Evolutionary conservation across 306 rosid species (phyloP).

Genomic region (Pueraria montana): DNA sequence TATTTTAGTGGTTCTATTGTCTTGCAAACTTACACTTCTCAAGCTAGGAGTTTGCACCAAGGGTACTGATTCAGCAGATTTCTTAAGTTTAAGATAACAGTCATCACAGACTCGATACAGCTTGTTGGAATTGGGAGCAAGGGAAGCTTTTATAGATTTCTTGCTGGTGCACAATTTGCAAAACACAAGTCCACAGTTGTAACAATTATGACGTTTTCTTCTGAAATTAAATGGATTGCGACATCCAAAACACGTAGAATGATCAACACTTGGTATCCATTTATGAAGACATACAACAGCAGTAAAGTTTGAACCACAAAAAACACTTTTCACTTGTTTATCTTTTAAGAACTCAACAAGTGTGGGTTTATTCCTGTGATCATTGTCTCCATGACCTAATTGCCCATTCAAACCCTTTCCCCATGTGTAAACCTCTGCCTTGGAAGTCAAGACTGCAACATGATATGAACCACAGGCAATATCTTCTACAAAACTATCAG

Average conservation of each 20-base stretch:
- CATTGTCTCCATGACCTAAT: constrained; percentile 91
- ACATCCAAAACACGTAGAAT: constrained; percentile 82
- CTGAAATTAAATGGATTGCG: constrained; percentile 84
- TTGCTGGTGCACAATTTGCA: constrained; percentile 90
- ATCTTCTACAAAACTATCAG: constrained; percentile 74
- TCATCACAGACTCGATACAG: constrained; percentile 92
- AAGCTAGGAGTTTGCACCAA: constrained; percentile 55
- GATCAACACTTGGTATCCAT: constrained; percentile 87
- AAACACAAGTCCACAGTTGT: constrained; percentile 94
- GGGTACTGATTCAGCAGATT: constrained; percentile 64
- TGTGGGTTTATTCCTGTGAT: constrained; percentile 81
- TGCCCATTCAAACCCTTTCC: constrained; percentile 98
- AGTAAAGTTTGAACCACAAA: constrained; percentile 94
- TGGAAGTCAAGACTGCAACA: constrained; percentile 90
- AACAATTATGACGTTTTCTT: constrained; percentile 97
- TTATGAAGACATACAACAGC: constrained; percentile 89
- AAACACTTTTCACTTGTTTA: constrained; percentile 79
- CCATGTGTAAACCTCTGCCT: constrained; percentile 94
- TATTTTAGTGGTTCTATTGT: constrained; percentile 58
- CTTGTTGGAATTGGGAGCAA: constrained; percentile 83
- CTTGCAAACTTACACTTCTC: constrained; percentile 56
- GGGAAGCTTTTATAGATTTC: constrained; percentile 87
- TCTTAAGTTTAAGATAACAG: constrained; percentile 77
- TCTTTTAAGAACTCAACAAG: constrained; percentile 73
- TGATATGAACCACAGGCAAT: constrained; percentile 94